phyloP scores from a whole-genome alignment of 345 rosid genomes.

The Lepidium africanum region DNA sequence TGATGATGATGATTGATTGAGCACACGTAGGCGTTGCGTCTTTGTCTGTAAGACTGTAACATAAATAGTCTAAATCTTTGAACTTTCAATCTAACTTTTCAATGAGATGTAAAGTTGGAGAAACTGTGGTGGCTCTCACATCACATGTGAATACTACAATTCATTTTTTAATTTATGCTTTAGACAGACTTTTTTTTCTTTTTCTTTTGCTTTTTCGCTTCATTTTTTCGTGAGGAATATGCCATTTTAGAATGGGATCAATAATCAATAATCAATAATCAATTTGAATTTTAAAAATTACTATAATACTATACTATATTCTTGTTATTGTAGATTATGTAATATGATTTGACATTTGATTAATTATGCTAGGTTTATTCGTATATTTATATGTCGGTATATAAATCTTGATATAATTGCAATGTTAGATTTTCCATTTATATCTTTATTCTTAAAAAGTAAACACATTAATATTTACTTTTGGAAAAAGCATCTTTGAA shows the following conservation, averaged over 20 bases:
- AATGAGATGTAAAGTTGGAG: neutral
- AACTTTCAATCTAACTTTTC: neutral
- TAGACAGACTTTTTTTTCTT: neutral
- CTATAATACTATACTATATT: neutral
- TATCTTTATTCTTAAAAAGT: too few species aligned
- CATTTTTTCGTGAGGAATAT: neutral
- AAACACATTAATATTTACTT: too few species aligned
- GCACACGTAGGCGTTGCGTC: neutral
- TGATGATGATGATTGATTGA: slow-evolving; percentile 6
- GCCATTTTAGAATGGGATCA: neutral
- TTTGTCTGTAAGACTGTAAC: neutral
- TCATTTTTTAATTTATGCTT: neutral
- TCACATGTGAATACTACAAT: too few species aligned
- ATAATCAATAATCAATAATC: neutral
- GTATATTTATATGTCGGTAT: neutral
- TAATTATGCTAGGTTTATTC: neutral
- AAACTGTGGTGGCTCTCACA: slow-evolving; percentile 1
- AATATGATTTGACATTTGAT: neutral
- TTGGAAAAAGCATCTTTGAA: too few species aligned
- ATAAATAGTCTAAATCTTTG: neutral
- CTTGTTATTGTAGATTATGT: neutral
- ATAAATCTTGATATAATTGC: too few species aligned
- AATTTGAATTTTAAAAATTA: neutral
- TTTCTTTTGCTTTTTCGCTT: neutral
- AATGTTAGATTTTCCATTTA: too few species aligned